phyloP scores from a whole-genome alignment of 129 eudicot species.

The Apium graveolens region DNA sequence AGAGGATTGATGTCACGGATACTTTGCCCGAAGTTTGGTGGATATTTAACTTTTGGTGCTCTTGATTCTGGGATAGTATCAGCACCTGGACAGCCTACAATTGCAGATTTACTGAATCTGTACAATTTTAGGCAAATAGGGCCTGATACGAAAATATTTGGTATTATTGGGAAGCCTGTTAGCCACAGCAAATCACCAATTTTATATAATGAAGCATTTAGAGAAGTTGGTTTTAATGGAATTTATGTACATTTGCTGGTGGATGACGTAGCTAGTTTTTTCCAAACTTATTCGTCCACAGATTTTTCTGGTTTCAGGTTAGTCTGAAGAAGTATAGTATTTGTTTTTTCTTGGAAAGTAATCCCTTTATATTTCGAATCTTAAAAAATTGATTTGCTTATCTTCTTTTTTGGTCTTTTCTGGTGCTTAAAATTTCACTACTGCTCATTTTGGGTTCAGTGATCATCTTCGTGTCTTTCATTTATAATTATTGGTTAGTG shows the following conservation, averaged over 20 bases:
- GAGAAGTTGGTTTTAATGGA: constrained; percentile 73
- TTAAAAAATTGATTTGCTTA: not conserved
- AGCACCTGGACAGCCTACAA: constrained; percentile 96
- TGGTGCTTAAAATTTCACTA: not conserved
- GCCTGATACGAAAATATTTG: constrained; percentile 74
- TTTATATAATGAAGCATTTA: constrained; percentile 71
- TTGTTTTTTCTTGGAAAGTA: not conserved
- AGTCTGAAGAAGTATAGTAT: constrained; percentile 8
- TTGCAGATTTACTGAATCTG: constrained; percentile 59
- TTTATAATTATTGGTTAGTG: not conserved
- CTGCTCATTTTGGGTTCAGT: not conserved
- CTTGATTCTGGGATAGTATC: constrained; percentile 70
- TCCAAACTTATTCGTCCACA: constrained; percentile 69
- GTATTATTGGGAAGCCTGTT: constrained; percentile 92
- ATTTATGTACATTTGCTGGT: constrained; percentile 77
- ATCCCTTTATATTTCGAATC: not conserved
- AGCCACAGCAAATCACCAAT: constrained; percentile 89
- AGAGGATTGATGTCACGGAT: constrained; percentile 80
- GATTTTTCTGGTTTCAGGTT: constrained; percentile 95
- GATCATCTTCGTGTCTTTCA: not conserved
- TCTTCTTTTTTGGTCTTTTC: not conserved
- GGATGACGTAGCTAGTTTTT: constrained; percentile 56
- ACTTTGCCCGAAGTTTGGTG: constrained; percentile 90
- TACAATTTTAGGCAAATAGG: constrained; percentile 79
- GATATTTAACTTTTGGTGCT: constrained; percentile 86